Conservation (phyloP, 129 eudicot genomes). For the Arctium minus region DNA sequence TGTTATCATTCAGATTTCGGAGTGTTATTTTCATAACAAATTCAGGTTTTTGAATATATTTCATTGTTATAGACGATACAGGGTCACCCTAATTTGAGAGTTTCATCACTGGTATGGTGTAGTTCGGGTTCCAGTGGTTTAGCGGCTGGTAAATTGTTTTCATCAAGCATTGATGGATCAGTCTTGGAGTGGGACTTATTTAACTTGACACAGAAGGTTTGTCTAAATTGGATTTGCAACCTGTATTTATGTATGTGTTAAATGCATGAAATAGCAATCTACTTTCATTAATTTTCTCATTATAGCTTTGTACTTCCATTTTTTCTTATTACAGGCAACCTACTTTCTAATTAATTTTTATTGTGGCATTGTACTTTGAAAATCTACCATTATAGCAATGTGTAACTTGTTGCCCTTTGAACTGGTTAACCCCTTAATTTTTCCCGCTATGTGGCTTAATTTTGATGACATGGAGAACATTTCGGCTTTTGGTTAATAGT, state of each 20-base stretch:
- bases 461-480: too few species aligned
- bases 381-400: too few species aligned
- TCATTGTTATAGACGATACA: conserved; percentile 58
- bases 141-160: conserved; percentile 56
- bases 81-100: conserved; percentile 62
- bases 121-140: conserved; percentile 36
- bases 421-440: too few species aligned
- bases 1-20: background rate
- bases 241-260: background rate
- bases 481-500: too few species aligned
- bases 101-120: conserved; percentile 86
- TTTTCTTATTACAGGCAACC: too few species aligned
- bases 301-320: too few species aligned
- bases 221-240: background rate
- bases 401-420: too few species aligned
- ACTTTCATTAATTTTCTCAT: too few species aligned
- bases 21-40: background rate
- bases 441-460: too few species aligned
- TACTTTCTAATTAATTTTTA: too few species aligned
- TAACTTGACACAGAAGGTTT: conserved; percentile 60
- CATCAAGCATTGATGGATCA: conserved; percentile 89
- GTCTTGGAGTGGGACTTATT: conserved; percentile 86
- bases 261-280: too few species aligned
- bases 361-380: too few species aligned
- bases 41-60: background rate